A percentile compares a stretch with the other conserved stretches of the same genome.
Evolutionary conservation across 208 protist species (phyloP).

Genomic region (Leishmania tarentolae): DNA sequence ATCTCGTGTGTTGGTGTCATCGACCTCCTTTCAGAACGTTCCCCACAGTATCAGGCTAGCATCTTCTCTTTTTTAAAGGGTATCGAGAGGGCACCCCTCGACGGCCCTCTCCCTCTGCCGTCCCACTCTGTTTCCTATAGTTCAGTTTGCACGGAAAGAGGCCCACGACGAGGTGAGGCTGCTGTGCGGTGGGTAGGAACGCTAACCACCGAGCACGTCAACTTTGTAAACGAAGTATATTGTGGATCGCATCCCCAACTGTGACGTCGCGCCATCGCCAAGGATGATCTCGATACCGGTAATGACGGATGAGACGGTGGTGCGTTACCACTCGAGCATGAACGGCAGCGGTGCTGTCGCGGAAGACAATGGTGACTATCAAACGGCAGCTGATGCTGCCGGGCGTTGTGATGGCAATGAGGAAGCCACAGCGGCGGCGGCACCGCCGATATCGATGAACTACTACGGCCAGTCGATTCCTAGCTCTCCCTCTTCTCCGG

Average conservation of each 20-base stretch:
- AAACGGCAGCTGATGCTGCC: background rate
- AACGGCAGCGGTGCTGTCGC: slow-evolving; percentile 1
- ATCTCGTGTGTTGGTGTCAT: background rate
- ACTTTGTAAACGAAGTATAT: background rate
- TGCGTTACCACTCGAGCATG: slow-evolving; percentile 13
- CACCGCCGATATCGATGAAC: background rate
- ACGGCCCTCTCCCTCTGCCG: background rate
- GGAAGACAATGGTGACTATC: slow-evolving; percentile 9
- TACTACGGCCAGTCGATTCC: background rate
- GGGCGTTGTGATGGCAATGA: slow-evolving; percentile 3
- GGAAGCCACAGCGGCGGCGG: background rate
- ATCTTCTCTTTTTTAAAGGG: background rate
- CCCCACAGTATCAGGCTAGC: background rate
- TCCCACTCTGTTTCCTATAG: background rate
- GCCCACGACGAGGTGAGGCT: background rate
- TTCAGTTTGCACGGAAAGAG: background rate
- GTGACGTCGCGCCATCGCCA: background rate
- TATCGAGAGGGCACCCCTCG: background rate
- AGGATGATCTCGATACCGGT: slow-evolving; percentile 31
- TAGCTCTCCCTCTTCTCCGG: background rate
- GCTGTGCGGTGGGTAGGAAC: background rate
- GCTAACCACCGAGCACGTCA: background rate
- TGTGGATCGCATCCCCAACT: background rate
- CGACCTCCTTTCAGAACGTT: background rate
- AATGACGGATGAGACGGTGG: slow-evolving; percentile 35